Evolutionary conservation across 2,329 filamentous ascomycete species (phyloP), one percentile per base, ranked within the genome.

Genomic region (Phaeophleospora eucalypticola): DNA sequence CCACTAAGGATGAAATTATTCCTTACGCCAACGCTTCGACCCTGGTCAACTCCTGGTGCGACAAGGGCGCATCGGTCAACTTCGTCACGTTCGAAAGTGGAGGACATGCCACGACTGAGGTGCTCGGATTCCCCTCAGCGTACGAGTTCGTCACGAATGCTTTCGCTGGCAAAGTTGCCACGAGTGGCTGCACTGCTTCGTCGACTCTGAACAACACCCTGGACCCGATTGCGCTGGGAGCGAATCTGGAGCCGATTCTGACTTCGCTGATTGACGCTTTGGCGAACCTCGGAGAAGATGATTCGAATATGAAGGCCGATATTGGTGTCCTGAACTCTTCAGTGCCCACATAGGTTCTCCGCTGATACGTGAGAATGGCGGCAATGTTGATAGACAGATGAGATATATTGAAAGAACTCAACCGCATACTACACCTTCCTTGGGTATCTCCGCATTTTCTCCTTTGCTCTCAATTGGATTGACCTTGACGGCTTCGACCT

Each of bases 391-490:
- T 8, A 12, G 17, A 21, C n/a, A n/a, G n/a, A 15, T 35, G 4
- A 16, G 33, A 12, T 37, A 18, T 37, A n/a, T n/a, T n/a, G n/a
- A n/a, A n/a, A n/a, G 37, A 20, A 41, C 14, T 27, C 35, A 73
- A 8, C 70, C 70, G 60, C 68, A 73, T 7, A 74, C 69, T 48
- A 74, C 51, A 2, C 71, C 71, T 45, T 72, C 69, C 51, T 63
- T 69, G n/a, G 68, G 69, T 52, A 70, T 62, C 55, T 72, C 69
- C 3, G 68, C 59, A 19, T 19, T 33, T 17, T 32, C 18, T 45
- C 53, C n/a, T 51, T 50, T 27, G n/a, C 37, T 7, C 39, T 36
- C 32, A 45, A 10, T 46, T 42, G 10, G 35, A 37, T 41, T 49
- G 33, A 47, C 45, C 24, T 43, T 36, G 38, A 54, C 54, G 7